Percentiles rank a stretch among this genome's conserved stretches.
Conservation (phyloP, 805 yeast species). For the Candida verbasci region DNA sequence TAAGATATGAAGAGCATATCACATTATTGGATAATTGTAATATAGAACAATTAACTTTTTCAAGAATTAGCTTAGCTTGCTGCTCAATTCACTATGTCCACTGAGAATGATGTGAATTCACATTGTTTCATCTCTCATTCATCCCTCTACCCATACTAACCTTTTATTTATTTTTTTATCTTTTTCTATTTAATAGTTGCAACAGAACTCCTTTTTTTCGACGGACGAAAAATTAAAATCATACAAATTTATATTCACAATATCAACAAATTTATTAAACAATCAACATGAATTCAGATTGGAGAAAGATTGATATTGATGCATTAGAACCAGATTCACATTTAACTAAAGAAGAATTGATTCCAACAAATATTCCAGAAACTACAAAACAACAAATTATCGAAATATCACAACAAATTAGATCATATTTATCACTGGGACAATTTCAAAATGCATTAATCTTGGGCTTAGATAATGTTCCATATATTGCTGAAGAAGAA, state of each 20-base stretch:
- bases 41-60: no score
- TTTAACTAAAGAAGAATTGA: constrained; percentile 58
- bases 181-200: no score
- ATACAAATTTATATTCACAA: no score
- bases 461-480: constrained; percentile 65
- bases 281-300: constrained; percentile 35
- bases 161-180: no score
- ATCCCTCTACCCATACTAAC: no score
- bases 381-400: constrained; percentile 47
- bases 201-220: no score
- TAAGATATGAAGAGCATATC: no score
- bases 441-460: constrained; percentile 64
- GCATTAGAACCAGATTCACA: constrained; percentile 80
- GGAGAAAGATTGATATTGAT: constrained; percentile 96
- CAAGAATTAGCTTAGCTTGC: no score
- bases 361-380: constrained; percentile 45
- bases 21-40: background rate
- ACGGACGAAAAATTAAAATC: no score
- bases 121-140: no score
- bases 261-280: background rate
- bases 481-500: constrained; percentile 69
- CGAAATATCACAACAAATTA: constrained; percentile 51
- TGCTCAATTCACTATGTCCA: no score
- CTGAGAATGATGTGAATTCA: no score
- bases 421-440: constrained; percentile 66